phyloP scores from a whole-genome alignment of 2,329 filamentous ascomycete species.

The Fusarium fracticaudum region DNA sequence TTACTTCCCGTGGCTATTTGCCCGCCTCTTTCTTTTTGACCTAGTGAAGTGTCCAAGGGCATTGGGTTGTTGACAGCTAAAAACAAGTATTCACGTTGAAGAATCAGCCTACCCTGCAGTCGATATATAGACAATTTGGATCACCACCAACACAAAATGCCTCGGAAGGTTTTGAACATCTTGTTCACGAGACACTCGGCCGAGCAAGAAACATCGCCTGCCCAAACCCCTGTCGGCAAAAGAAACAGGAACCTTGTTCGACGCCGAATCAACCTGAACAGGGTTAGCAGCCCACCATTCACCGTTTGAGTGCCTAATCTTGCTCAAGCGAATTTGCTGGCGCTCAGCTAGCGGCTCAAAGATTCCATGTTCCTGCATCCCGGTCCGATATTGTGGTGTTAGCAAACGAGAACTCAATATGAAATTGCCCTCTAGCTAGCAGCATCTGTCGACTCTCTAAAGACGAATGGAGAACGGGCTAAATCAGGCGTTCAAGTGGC shows the following conservation, averaged over 20 bases:
- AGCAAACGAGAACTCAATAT: slow-evolving; percentile 5
- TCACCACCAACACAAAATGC: background rate
- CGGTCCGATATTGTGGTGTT: slow-evolving; percentile 4
- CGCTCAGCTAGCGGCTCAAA: slow-evolving; percentile 5
- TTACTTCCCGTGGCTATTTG: background rate
- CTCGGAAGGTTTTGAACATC: background rate
- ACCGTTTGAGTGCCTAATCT: slow-evolving; percentile 13
- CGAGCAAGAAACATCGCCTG: background rate
- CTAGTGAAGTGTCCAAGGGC: background rate
- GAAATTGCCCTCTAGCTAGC: background rate
- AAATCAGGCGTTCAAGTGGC: background rate
- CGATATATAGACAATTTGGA: background rate
- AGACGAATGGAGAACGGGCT: background rate
- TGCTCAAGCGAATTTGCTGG: background rate
- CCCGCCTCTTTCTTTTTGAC: background rate
- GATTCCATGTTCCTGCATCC: slow-evolving; percentile 36
- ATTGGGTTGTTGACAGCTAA: background rate
- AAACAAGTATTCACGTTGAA: background rate
- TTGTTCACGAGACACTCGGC: slow-evolving; percentile 3
- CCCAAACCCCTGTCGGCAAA: background rate
- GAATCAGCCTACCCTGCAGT: background rate
- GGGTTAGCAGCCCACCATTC: slow-evolving; percentile 5
- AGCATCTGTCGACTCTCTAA: background rate
- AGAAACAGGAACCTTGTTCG: slow-evolving; percentile 2
- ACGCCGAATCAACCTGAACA: background rate